Evolutionary conservation across 106 monocot species (phyloP).

Genomic region (Dactylorhiza incarnata): DNA sequence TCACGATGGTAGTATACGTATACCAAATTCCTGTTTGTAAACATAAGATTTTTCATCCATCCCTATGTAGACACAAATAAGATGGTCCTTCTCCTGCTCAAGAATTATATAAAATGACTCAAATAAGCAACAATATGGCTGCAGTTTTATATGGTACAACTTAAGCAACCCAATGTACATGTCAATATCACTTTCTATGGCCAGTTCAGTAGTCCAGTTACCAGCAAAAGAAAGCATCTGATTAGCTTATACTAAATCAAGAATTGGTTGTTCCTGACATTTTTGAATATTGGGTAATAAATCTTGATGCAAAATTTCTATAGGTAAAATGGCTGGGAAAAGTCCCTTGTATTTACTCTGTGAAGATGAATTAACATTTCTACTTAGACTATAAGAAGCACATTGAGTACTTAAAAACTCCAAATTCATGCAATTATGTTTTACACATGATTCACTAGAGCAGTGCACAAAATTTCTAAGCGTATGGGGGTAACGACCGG

Average conservation of each 20-base stretch:
- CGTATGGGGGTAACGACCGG: constrained; percentile 49
- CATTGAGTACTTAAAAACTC: constrained; percentile 52
- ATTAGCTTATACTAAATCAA: constrained; percentile 29
- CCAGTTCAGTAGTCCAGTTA: too few relatives aligned
- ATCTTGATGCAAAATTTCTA: constrained; percentile 16
- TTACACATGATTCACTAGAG: constrained; percentile 57
- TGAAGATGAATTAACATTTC: background rate
- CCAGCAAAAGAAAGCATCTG: too few relatives aligned
- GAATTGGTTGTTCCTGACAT: constrained; percentile 1
- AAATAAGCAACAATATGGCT: constrained; percentile 60
- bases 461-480: constrained; percentile 44
- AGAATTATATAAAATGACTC: constrained; percentile 33
- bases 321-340: constrained; percentile 32
- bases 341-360: background rate
- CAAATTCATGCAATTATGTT: constrained; percentile 58
- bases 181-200: constrained; percentile 50
- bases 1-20: too few relatives aligned
- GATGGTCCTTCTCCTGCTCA: constrained; percentile 58
- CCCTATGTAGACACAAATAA: too few relatives aligned
- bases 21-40: too few relatives aligned
- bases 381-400: constrained; percentile 40
- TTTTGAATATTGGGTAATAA: constrained; percentile 26
- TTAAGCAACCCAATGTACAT: constrained; percentile 50
- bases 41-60: too few relatives aligned
- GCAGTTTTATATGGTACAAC: constrained; percentile 33